Conservation (phyloP, 495 filamentous ascomycete species). For the Jackrogersella minutella region DNA sequence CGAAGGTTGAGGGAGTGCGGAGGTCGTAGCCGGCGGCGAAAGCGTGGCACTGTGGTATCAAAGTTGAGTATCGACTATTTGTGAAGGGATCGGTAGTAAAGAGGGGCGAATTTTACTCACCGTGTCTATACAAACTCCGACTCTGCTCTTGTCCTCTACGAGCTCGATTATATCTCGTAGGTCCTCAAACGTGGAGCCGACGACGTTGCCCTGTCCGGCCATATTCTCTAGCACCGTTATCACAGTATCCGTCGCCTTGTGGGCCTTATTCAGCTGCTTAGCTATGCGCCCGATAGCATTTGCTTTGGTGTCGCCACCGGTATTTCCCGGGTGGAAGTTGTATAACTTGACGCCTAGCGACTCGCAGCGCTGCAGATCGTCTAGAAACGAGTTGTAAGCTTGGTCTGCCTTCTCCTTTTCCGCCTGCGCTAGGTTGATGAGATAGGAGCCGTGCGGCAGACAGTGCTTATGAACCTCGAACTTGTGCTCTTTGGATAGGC, state of each 20-base stretch:
- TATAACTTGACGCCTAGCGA: conserved; percentile 87
- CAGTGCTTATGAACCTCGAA: conserved; percentile 77
- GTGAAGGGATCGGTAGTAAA: background rate
- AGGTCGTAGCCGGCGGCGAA: conserved; percentile 95
- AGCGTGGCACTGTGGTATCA: conserved; percentile 69
- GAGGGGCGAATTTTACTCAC: conserved; percentile 18
- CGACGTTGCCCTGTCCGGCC: conserved; percentile 88
- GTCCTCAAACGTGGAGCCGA: conserved; percentile 85
- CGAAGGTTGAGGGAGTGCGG: conserved; percentile 75
- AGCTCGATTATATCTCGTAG: conserved; percentile 81
- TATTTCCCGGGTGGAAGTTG: conserved; percentile 95
- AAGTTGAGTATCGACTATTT: background rate
- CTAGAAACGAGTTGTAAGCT: conserved; percentile 84
- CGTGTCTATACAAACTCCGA: conserved; percentile 96
- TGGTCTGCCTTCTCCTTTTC: conserved; percentile 83
- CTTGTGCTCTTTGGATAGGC: conserved; percentile 69
- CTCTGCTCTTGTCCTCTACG: conserved; percentile 82
- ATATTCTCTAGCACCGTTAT: conserved; percentile 92
- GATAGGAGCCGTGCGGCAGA: conserved; percentile 93
- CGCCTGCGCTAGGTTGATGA: conserved; percentile 90
- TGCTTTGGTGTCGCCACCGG: conserved; percentile 67
- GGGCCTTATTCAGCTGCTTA: conserved; percentile 77
- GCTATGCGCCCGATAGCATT: conserved; percentile 83
- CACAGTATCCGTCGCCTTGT: conserved; percentile 75
- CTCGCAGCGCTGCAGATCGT: conserved; percentile 89